Evolutionary conservation across 2,329 filamentous ascomycete genomes (phyloP).

Genomic region (Pezicula neosporulosa): DNA sequence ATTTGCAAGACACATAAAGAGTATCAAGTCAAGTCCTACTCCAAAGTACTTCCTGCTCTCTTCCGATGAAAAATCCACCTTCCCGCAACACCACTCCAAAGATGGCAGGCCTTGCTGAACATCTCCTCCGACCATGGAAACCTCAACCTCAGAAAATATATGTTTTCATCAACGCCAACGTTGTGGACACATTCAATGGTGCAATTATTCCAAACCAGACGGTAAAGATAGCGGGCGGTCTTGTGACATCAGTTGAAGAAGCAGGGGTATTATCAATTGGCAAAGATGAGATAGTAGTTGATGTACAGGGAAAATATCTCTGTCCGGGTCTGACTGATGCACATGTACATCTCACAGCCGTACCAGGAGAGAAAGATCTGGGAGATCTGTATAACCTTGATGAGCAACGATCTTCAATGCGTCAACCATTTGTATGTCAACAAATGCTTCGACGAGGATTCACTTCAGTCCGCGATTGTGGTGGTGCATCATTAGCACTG

Average conservation of each 20-base stretch:
- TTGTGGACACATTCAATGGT: conserved; percentile 38
- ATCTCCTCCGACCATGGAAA: conserved; percentile 2
- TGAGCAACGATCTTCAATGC: conserved; percentile 31
- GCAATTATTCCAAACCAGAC: conserved; percentile 23
- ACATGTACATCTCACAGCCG: conserved; percentile 44
- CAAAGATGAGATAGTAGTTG: conserved; percentile 10
- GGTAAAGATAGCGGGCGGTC: conserved; percentile 33
- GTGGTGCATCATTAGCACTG: conserved; percentile 50
- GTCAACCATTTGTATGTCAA: conserved; percentile 43
- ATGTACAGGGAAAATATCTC: conserved; percentile 41
- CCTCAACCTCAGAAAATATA: conserved; percentile 4
- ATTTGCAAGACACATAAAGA: too few species aligned
- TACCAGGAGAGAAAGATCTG: conserved; percentile 37
- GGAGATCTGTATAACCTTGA: conserved; percentile 32
- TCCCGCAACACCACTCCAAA: background rate
- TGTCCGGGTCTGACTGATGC: conserved; percentile 49
- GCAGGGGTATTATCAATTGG: background rate
- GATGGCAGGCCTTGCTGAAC: background rate
- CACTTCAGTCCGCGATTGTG: conserved; percentile 55
- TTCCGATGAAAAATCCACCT: conserved; percentile 1
- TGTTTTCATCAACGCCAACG: conserved; percentile 39
- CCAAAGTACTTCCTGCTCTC: background rate
- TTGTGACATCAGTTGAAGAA: conserved; percentile 16
- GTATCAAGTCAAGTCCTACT: background rate
- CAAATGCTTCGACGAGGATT: conserved; percentile 55